Evolutionary conservation across 2,329 filamentous ascomycete species (phyloP).

Genomic region (Neopestalotiopsis sp.): DNA sequence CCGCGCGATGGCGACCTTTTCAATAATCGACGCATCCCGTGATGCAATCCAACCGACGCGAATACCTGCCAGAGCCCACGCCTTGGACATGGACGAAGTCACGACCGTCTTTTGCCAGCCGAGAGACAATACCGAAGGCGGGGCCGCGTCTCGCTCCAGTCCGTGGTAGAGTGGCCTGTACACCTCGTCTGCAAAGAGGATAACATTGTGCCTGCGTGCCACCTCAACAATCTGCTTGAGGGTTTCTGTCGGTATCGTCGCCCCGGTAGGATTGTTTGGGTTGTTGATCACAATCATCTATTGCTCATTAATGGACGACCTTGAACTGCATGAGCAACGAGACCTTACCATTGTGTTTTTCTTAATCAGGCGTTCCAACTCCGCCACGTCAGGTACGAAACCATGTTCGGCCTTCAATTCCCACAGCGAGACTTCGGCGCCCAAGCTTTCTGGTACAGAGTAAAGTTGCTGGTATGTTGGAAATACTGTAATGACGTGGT

Average conservation of each 20-base stretch:
- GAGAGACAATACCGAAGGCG: conserved; percentile 72
- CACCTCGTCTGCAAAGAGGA: conserved; percentile 79
- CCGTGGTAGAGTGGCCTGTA: conserved; percentile 84
- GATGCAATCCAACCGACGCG: conserved; percentile 84
- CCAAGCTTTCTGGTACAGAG: conserved; percentile 73
- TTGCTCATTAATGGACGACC: neutral
- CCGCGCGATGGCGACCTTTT: conserved; percentile 66
- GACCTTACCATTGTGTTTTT: conserved; percentile 64
- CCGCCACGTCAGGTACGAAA: conserved; percentile 70
- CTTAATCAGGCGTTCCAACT: conserved; percentile 68
- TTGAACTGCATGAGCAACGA: neutral
- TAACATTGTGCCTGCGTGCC: conserved; percentile 66
- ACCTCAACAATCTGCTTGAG: conserved; percentile 67
- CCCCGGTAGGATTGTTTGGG: conserved; percentile 83
- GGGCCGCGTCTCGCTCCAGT: conserved; percentile 51
- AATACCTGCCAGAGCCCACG: conserved; percentile 82
- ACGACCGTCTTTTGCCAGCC: conserved; percentile 74
- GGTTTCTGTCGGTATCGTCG: conserved; percentile 65
- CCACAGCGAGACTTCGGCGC: conserved; percentile 81
- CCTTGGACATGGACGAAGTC: conserved; percentile 85
- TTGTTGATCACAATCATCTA: conserved; percentile 66
- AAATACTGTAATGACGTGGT: conserved; percentile 86
- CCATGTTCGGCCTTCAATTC: conserved; percentile 66
- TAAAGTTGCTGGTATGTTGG: conserved; percentile 90
- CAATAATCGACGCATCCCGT: conserved; percentile 64